Evolutionary conservation across 169 alveolate genomes (phyloP), one percentile per base, ranked within the genome.

Genomic region (Plasmodium cynomolgi): DNA sequence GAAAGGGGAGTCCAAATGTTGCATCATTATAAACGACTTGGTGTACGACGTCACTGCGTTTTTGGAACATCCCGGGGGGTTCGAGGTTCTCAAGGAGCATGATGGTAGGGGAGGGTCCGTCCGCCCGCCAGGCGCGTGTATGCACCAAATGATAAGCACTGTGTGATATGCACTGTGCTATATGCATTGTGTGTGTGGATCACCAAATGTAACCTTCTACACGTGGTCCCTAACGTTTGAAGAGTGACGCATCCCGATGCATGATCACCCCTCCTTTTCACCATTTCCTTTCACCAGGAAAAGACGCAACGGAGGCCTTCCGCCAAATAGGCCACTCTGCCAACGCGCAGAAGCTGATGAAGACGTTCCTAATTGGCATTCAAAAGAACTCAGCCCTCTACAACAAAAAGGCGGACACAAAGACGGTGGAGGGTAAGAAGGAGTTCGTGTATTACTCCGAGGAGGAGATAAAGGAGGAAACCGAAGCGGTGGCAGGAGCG

Each of bases 41-140:
- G 92, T 92, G 26, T 92, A 81, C 33, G 95, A 92, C 34, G 95
- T 92, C 23, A 92, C 72, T 92, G 58, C 92, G 68, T 92, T 92
- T 84, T 77, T 39, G 33, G 95, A 92, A 1, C 95, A 92, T 33
- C 95, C 95, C 41, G 95, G 95, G 17, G 95, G 95, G 13, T 62
- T 50, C 58, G 95, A 92, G 17, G 62, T 84, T 15, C 83, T 92
- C 47, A 74, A 84, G 37, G 93, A 92, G 13, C 79, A 84, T 33
- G 83, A 77, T 26, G 95, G 95, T 92, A 82, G 15, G 37, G 31
- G 23, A 39, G 23, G n/a, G 20, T 26, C 26, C 58, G 20, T 7
- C 20, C 20, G 5, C 54, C 58, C 20, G 3, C 20, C 58, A 15
- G 7, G 58, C 58, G 58, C 13, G 20, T 11, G 58, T 15, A 47